These are phyloP conservation scores for Sideroxylon spinosum DNA, from an alignment of 179 eudicot species.

Conservation along the genomic window DNA sequence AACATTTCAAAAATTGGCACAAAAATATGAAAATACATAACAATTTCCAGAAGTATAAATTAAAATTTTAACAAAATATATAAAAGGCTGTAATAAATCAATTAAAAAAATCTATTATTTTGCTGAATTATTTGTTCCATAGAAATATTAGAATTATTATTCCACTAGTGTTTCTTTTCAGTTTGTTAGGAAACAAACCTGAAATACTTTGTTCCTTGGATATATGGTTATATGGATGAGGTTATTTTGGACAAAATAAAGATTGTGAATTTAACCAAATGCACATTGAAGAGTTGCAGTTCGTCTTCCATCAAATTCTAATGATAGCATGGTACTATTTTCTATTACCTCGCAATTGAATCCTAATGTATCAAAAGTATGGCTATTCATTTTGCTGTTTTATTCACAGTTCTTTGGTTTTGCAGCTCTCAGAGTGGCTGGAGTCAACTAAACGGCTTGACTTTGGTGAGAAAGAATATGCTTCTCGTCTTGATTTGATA, in stretches of 20 bases:
- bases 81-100: no score
- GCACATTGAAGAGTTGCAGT: not conserved
- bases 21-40: no score
- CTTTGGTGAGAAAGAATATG: slow-evolving; percentile 56
- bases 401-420: slow-evolving; percentile 23
- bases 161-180: no score
- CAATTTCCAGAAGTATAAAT: no score
- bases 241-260: not conserved
- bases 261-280: not conserved
- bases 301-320: not conserved
- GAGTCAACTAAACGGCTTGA: slow-evolving; percentile 46
- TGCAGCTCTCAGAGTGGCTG: slow-evolving; percentile 80
- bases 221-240: not conserved
- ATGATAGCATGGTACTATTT: not conserved
- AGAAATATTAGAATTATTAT: no score
- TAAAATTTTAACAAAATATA: no score
- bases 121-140: no score
- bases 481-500: slow-evolving; percentile 68
- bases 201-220: no score
- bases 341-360: not conserved
- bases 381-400: not conserved
- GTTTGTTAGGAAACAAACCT: no score
- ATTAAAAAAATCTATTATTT: no score
- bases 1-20: no score
- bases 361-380: not conserved